A percentile compares a stretch with the other conserved stretches of the same genome.
These are phyloP conservation scores for Posidonia oceanica DNA, from an alignment of 116 monocot genomes.

Conservation along the genomic window DNA sequence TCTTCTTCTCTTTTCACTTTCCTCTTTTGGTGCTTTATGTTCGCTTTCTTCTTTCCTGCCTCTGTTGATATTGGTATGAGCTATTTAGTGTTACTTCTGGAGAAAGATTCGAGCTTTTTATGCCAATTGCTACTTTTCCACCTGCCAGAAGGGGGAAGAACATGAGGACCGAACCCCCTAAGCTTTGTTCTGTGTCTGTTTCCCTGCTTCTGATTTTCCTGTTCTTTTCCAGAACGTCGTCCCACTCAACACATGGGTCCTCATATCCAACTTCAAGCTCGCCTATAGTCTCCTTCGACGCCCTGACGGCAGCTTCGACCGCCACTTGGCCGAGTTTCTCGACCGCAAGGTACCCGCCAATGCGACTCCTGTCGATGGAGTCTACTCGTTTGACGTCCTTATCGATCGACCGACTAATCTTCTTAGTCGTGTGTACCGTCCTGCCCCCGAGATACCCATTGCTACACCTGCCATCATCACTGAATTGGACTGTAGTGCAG, in stretches of 20 bases:
- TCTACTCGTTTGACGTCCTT: constrained; percentile 31
- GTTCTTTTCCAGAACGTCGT: constrained; percentile 22
- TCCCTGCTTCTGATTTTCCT: not conserved
- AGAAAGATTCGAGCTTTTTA: constrained; percentile 4
- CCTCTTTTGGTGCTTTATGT: no score
- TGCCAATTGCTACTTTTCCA: constrained; percentile 2
- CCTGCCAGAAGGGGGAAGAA: not conserved
- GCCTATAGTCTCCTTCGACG: constrained; percentile 41
- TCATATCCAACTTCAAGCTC: constrained; percentile 50
- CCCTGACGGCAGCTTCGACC: constrained; percentile 49
- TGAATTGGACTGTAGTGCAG: constrained; percentile 4
- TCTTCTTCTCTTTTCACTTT: no score
- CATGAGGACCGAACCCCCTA: not conserved
- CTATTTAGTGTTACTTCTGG: not conserved
- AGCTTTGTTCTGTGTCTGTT: not conserved
- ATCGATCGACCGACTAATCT: constrained; percentile 32
- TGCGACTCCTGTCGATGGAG: constrained; percentile 31
- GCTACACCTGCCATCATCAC: constrained; percentile 1
- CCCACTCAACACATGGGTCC: constrained; percentile 41
- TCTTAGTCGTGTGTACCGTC: constrained; percentile 36
- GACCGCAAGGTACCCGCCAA: constrained; percentile 34
- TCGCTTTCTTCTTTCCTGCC: not conserved
- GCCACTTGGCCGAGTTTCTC: constrained; percentile 39
- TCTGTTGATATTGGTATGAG: not conserved
- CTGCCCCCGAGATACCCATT: constrained; percentile 1